These are phyloP conservation scores for Lolium perenne DNA, from an alignment of 176 grass and related monocot species.

Conservation along the genomic window DNA sequence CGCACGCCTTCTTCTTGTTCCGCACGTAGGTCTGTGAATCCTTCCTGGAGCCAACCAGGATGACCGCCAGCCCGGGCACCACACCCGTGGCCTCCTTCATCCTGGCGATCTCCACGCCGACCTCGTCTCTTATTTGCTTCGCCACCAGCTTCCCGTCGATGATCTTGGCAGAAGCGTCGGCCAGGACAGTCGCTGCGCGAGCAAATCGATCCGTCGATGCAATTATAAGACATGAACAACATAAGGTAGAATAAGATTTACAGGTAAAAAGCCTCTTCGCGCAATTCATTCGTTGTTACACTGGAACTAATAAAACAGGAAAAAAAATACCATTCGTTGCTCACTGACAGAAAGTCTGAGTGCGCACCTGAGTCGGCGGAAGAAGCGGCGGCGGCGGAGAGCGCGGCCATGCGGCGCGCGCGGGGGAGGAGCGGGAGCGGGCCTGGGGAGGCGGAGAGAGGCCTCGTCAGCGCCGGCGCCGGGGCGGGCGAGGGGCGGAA, in stretches of 20 bases:
- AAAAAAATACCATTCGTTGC: not conserved
- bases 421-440: constrained; percentile 28
- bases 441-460: constrained; percentile 6
- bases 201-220: not conserved
- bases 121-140: constrained; percentile 82
- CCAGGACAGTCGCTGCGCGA: constrained; percentile 43
- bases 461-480: not conserved
- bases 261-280: not conserved
- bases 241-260: constrained; percentile 1
- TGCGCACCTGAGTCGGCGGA: constrained; percentile 45
- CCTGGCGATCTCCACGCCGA: constrained; percentile 53
- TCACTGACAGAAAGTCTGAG: not conserved
- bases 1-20: constrained; percentile 93
- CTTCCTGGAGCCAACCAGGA: constrained; percentile 83
- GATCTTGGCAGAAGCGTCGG: constrained; percentile 57
- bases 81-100: constrained; percentile 72
- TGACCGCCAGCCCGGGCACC: constrained; percentile 83
- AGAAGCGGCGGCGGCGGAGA: constrained; percentile 7
- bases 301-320: not conserved
- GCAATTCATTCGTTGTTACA: not conserved
- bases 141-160: constrained; percentile 86
- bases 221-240: not conserved
- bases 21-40: constrained; percentile 92
- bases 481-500: constrained; percentile 30
- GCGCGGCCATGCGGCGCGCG: constrained; percentile 33